phyloP scores from a whole-genome alignment of 2,329 filamentous ascomycete species.

The Hypoxylon sp. region DNA sequence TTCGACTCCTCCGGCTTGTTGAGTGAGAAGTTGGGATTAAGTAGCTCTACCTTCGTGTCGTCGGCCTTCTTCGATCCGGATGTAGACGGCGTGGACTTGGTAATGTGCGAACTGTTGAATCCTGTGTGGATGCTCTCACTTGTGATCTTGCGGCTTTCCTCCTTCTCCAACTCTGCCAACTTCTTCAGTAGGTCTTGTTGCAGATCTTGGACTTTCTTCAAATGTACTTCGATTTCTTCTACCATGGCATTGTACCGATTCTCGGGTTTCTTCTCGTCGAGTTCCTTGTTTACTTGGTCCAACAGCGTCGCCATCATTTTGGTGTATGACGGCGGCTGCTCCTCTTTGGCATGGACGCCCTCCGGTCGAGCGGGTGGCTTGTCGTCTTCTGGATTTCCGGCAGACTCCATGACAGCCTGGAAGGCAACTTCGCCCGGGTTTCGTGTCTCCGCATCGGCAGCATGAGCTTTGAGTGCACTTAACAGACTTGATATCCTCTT shows the following conservation, averaged over 20 bases:
- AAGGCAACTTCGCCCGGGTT: slow-evolving; percentile 88
- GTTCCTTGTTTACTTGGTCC: slow-evolving; percentile 89
- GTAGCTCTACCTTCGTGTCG: slow-evolving; percentile 74
- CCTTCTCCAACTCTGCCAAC: slow-evolving; percentile 85
- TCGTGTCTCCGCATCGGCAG: slow-evolving; percentile 73
- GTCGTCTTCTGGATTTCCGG: slow-evolving; percentile 79
- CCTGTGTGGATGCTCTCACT: slow-evolving; percentile 90
- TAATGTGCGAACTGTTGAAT: slow-evolving; percentile 88
- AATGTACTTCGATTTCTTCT: slow-evolving; percentile 81
- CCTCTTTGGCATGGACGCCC: slow-evolving; percentile 81
- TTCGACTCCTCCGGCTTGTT: slow-evolving; percentile 48
- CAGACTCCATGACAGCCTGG: slow-evolving; percentile 87
- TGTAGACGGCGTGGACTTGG: slow-evolving; percentile 55
- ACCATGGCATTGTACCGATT: slow-evolving; percentile 83
- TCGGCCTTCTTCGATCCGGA: slow-evolving; percentile 63
- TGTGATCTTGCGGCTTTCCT: slow-evolving; percentile 91
- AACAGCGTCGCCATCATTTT: slow-evolving; percentile 99
- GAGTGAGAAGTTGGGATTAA: slow-evolving; percentile 76
- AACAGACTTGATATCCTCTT: slow-evolving; percentile 86
- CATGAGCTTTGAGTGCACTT: slow-evolving; percentile 79
- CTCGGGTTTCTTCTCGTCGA: slow-evolving; percentile 81
- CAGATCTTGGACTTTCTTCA: slow-evolving; percentile 81
- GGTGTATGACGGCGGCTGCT: slow-evolving; percentile 85
- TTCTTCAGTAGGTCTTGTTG: slow-evolving; percentile 82
- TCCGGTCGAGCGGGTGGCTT: slow-evolving; percentile 81